Percentiles rank a stretch among this genome's conserved stretches.
Conservation (phyloP, 2,329 filamentous ascomycete genomes). For the Penicillium griseofulvum region DNA sequence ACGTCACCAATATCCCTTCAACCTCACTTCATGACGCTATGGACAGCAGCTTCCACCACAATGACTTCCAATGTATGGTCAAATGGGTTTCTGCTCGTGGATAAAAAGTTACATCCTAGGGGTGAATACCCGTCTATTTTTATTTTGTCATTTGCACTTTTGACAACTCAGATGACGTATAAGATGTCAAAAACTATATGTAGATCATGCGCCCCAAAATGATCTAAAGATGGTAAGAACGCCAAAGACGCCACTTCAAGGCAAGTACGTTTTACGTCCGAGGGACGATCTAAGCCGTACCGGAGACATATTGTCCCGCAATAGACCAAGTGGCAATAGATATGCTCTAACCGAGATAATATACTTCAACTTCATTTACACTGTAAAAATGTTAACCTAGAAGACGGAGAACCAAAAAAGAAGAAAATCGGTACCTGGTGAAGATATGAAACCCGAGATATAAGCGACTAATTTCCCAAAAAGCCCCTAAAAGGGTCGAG, state of each 20-base stretch:
- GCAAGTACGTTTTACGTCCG: background rate
- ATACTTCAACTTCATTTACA: background rate
- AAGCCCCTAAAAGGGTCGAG: constrained; percentile 13
- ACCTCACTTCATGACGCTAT: constrained; percentile 5
- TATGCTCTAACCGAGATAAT: background rate
- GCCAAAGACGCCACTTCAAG: background rate
- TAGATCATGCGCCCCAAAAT: background rate
- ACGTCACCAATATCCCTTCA: background rate
- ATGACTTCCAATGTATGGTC: background rate
- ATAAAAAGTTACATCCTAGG: background rate
- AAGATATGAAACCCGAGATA: background rate
- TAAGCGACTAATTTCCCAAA: constrained; percentile 1
- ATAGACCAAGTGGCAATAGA: background rate
- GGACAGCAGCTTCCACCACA: background rate
- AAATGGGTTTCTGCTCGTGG: background rate
- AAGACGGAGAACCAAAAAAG: background rate
- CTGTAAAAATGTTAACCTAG: background rate
- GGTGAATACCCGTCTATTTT: background rate
- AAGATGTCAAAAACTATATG: background rate
- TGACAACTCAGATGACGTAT: background rate
- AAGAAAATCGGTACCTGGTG: constrained; percentile 6
- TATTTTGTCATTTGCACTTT: background rate
- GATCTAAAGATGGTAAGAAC: background rate
- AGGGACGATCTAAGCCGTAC: background rate
- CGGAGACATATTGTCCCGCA: background rate